phyloP scores from a whole-genome alignment of 208 protist species.

The Porcisia deanei region DNA sequence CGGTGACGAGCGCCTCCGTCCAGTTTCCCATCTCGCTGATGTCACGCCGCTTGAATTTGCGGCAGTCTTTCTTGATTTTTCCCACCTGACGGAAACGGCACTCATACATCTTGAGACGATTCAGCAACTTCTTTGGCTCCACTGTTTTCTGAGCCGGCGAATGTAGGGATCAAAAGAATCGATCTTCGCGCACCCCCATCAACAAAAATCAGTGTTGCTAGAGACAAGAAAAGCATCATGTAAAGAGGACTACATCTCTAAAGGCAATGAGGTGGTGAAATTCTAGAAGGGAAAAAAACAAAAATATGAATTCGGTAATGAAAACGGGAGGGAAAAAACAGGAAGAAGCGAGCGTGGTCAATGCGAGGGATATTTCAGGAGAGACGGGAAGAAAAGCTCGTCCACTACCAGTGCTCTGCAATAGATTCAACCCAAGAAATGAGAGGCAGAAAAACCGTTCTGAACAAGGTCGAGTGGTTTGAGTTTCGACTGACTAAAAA shows the following conservation, averaged over 20 bases:
- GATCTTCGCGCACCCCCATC: not conserved
- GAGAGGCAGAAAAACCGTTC: not conserved
- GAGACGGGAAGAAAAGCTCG: not conserved
- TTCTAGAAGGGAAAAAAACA: not conserved
- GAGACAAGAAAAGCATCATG: not conserved
- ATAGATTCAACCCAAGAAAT: not conserved
- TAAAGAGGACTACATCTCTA: not conserved
- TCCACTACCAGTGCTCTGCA: not conserved
- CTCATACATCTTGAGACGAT: conserved; percentile 39
- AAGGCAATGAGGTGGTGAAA: not conserved
- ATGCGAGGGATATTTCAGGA: not conserved
- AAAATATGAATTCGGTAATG: not conserved
- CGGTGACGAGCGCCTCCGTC: conserved; percentile 45
- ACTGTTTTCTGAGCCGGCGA: conserved; percentile 38
- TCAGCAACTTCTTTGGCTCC: conserved; percentile 39
- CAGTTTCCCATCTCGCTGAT: conserved; percentile 58
- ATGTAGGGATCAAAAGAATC: conserved; percentile 45
- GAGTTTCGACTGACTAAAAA: not conserved
- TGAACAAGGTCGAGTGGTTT: not conserved
- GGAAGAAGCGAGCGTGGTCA: not conserved
- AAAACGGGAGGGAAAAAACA: too few species aligned
- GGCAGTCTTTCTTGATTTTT: conserved; percentile 28
- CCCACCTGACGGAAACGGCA: conserved; percentile 31
- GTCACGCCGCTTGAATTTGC: conserved; percentile 25
- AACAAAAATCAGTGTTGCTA: not conserved